Percentiles rank a stretch among this genome's conserved stretches.
phyloP scores from a whole-genome alignment of 1,284 basidiomycete species.

The Puccinia triticina region DNA sequence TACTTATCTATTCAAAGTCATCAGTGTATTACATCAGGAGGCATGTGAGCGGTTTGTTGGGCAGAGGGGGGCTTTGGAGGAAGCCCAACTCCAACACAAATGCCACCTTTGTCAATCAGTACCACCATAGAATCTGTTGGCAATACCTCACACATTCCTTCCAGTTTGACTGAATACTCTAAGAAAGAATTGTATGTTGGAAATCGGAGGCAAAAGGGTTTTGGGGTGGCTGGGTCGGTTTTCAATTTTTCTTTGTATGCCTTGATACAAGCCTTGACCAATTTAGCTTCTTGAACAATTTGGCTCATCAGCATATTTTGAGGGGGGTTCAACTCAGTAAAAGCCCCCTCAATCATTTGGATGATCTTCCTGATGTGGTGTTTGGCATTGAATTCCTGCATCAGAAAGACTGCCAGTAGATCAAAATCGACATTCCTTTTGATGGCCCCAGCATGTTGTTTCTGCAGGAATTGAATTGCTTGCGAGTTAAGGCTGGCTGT shows the following conservation, averaged over 20 bases:
- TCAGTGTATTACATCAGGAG: neutral
- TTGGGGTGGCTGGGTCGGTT: neutral
- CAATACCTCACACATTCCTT: neutral
- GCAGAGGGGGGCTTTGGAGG: neutral
- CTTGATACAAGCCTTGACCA: neutral
- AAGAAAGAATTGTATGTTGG: neutral
- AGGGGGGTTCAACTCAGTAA: neutral
- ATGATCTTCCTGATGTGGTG: neutral
- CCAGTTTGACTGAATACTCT: neutral
- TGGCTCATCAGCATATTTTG: neutral
- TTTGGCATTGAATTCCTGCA: no score
- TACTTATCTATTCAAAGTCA: no score
- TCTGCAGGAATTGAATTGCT: no score
- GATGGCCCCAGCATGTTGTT: no score
- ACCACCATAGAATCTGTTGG: neutral
- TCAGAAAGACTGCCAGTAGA: no score
- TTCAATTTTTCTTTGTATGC: neutral
- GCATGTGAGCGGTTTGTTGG: neutral
- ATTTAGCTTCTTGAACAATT: neutral
- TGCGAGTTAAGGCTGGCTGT: no score
- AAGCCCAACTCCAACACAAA: conserved; percentile 1
- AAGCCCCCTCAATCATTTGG: neutral
- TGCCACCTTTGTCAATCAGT: neutral
- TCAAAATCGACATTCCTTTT: no score
- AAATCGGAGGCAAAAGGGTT: conserved; percentile 10